phyloP scores from a whole-genome alignment of 164 flowering plant species.

The Chimonanthus salicifolius region DNA sequence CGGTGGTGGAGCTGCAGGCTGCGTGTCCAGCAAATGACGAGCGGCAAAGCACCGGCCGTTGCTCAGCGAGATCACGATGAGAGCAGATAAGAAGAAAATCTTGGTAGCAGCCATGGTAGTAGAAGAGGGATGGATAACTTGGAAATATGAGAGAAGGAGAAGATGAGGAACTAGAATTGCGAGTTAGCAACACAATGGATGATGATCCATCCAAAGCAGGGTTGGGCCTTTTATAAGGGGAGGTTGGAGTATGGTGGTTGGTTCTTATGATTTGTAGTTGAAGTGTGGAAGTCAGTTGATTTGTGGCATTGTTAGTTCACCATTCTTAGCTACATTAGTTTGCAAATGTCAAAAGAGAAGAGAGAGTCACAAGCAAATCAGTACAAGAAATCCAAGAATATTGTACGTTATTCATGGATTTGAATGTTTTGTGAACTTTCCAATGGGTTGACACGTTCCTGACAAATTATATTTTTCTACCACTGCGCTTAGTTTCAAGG shows the following conservation, averaged over 20 bases:
- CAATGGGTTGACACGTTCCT: neutral
- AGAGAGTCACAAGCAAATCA: no score
- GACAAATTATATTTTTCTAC: no score
- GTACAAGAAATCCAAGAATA: no score
- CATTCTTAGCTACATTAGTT: neutral
- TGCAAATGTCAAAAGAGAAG: neutral
- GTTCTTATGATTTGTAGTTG: neutral
- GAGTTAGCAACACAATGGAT: neutral
- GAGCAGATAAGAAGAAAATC: neutral
- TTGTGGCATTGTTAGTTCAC: neutral
- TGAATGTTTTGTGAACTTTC: no score
- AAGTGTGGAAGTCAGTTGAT: neutral
- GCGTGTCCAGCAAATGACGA: conserved; percentile 1
- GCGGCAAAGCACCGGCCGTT: neutral
- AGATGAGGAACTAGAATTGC: neutral
- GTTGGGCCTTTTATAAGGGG: neutral
- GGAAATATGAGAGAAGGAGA: neutral
- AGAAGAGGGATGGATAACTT: no score
- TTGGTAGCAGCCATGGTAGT: neutral
- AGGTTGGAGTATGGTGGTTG: neutral
- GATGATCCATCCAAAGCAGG: neutral
- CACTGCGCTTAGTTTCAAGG: neutral
- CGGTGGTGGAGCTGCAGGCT: neutral
- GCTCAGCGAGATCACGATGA: neutral
- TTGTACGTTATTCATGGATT: no score